Conservation (phyloP, 192 early-diverging fungal species). For the Podila clonocystis region DNA sequence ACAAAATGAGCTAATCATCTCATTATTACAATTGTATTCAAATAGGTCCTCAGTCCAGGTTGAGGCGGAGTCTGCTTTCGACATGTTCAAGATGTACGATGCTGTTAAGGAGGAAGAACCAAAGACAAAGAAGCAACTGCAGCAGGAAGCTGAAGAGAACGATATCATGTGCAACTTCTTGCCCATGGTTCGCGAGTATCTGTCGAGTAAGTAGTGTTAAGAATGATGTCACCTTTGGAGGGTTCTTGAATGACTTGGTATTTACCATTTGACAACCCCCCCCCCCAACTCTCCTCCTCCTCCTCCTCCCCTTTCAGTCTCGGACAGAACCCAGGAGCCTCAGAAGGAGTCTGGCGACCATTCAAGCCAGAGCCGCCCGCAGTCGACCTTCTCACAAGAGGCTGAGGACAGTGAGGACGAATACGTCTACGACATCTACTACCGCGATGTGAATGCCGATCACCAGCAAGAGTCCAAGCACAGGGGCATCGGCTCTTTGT, state of each 20-base stretch:
- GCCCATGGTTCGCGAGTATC: constrained; percentile 74
- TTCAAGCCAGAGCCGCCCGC: neutral
- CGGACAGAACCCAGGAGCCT: constrained; percentile 11
- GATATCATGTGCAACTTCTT: constrained; percentile 71
- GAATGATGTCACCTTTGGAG: neutral
- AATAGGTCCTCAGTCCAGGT: constrained; percentile 32
- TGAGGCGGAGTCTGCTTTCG: constrained; percentile 51
- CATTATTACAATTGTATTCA: no score
- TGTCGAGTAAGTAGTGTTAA: constrained; percentile 56
- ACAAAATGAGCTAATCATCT: no score
- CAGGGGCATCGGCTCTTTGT: constrained; percentile 58
- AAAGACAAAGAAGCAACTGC: constrained; percentile 52
- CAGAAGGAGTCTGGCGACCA: constrained; percentile 18
- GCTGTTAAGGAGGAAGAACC: constrained; percentile 68
- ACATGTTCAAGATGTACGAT: constrained; percentile 71
- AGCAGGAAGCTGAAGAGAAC: constrained; percentile 53
- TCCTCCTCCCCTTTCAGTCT: constrained; percentile 4
- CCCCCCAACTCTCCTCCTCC: neutral
- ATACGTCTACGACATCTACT: constrained; percentile 85
- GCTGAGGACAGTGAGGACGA: constrained; percentile 59
- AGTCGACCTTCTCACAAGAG: neutral
- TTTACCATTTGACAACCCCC: neutral
- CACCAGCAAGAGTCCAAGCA: constrained; percentile 23
- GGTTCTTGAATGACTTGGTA: neutral
- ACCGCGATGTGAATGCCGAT: constrained; percentile 56